phyloP scores from a whole-genome alignment of 306 rosid species.

The Pyrus betulifolia region DNA sequence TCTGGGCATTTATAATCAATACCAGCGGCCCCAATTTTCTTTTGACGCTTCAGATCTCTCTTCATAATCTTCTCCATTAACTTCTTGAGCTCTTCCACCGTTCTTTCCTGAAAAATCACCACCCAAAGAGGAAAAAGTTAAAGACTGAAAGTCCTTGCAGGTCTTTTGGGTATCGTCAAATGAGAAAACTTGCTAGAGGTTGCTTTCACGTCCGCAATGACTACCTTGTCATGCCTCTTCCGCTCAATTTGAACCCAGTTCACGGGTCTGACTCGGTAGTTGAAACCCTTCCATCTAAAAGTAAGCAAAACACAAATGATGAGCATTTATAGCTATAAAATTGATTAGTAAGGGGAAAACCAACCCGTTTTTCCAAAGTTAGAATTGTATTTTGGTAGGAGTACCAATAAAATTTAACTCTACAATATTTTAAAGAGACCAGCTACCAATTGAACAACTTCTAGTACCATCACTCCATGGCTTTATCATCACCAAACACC shows the following conservation, averaged over 20 bases:
- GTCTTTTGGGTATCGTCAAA: background rate
- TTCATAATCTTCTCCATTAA: constrained; percentile 54
- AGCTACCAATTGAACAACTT: no score
- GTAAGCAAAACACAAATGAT: background rate
- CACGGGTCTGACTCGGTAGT: constrained; percentile 40
- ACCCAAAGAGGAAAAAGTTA: background rate
- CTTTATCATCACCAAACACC: no score
- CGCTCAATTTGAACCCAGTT: constrained; percentile 56
- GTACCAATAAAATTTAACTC: no score
- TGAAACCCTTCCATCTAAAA: constrained; percentile 73
- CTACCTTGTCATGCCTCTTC: constrained; percentile 59
- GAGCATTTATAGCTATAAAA: background rate
- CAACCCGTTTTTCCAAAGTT: no score
- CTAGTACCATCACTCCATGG: no score
- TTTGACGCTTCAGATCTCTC: constrained; percentile 45
- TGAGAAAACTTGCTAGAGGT: background rate
- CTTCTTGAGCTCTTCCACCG: constrained; percentile 56
- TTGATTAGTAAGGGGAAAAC: background rate
- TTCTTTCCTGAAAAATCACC: constrained; percentile 56
- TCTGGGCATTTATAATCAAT: constrained; percentile 82
- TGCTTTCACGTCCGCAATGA: background rate
- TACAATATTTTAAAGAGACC: no score
- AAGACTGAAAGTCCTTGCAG: background rate
- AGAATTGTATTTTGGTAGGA: no score
- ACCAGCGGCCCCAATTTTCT: constrained; percentile 73